Base-by-base conservation (phyloP, 1,139 yeast genomes). In the Candida albicans region DNA sequence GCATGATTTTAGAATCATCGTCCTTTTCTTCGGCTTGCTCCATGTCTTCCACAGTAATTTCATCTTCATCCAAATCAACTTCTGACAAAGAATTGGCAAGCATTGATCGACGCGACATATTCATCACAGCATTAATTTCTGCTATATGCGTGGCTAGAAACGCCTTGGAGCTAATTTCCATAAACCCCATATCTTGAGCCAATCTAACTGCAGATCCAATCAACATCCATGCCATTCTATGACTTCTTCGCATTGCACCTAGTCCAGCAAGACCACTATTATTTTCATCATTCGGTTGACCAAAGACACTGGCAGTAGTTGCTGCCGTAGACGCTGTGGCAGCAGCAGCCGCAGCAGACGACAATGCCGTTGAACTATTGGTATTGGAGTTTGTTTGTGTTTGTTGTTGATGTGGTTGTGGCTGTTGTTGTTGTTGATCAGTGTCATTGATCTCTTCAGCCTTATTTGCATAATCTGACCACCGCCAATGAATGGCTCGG, bases 191-290 rank as follows among this genome's bases (percentile, higher is more conserved):
- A 61, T 89, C 95, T 59, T 89, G 96, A 2, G 96, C 95, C 37
- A 91, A 66, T 44, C 97, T 71, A 2, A 88, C 87, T 0, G 95
- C 91, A 2, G 87, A 81, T 4, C 97, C 97, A 44, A 88, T 84
- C 49, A 89, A 75, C 93, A 89, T 86, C 93, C 96, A 90, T 0
- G 96, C 86, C 93, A 89, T 86, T 38, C 96, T 75, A 59, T 88
- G 91, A 54, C 93, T 83, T 55, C 96, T 71, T 53, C 95, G 73
- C 77, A 90, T 82, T 1, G 96, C 96, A 26, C 90, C 89, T 37
- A 88, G 68, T 0, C 96, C 96, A 0, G 89, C 85, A 37, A 79
- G 66, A 22, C 33, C 33, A 37, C 77, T 77, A 24, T 77, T 80
- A 29, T 39, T 46, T 37, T 30, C 34, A n/a, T 36, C 33, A 27